A percentile compares a stretch with the other conserved stretches of the same genome.
These are phyloP conservation scores for Murraya koenigii DNA, from an alignment of 345 rosid genomes.

Conservation along the genomic window DNA sequence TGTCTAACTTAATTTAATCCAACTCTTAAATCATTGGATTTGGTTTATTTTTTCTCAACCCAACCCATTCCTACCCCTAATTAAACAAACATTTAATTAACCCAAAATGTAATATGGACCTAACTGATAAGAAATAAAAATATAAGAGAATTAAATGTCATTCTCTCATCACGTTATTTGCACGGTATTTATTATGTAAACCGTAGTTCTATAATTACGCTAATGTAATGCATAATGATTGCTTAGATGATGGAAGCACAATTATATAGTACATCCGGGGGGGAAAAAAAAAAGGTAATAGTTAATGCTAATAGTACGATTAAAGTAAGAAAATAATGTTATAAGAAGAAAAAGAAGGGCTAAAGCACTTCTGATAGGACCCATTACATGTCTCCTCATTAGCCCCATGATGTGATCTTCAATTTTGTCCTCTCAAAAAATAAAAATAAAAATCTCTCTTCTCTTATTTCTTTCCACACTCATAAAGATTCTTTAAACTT, in stretches of 20 bases:
- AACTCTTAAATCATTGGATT: too few species aligned
- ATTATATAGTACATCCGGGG: constrained; percentile 23
- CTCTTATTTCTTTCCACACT: constrained; percentile 16
- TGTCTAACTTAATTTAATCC: too few species aligned
- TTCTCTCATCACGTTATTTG: not conserved
- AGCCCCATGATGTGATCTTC: constrained; percentile 37
- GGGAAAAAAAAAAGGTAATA: constrained; percentile 25
- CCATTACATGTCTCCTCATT: constrained; percentile 58
- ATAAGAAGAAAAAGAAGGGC: constrained; percentile 50
- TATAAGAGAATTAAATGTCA: not conserved
- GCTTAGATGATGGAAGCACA: constrained; percentile 56
- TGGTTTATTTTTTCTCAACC: too few species aligned
- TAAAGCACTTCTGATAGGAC: constrained; percentile 64
- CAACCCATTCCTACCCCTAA: too few species aligned
- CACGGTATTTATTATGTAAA: not conserved
- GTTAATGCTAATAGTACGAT: constrained; percentile 55
- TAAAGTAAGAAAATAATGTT: constrained; percentile 52
- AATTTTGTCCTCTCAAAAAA: constrained; percentile 5
- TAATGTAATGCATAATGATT: constrained; percentile 48
- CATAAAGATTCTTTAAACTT: constrained; percentile 27
- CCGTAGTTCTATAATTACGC: constrained; percentile 24
- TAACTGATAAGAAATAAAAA: too few species aligned
- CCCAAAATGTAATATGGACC: too few species aligned
- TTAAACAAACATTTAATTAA: too few species aligned
- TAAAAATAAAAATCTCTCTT: not conserved